These are phyloP conservation scores for Phoma sp. DNA, from an alignment of 2,329 filamentous ascomycete genomes.

Conservation along the genomic window DNA sequence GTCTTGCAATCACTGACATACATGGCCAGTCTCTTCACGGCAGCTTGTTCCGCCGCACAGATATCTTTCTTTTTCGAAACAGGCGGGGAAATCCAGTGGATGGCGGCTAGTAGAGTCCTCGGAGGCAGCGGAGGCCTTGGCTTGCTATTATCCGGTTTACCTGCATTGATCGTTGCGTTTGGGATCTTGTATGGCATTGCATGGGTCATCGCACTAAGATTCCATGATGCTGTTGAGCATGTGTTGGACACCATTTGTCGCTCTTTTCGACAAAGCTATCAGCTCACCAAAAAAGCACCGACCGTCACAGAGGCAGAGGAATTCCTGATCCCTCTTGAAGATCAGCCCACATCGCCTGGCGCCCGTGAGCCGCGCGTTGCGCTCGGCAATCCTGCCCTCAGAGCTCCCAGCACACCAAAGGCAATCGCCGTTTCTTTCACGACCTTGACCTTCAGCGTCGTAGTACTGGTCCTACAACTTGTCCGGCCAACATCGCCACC, in stretches of 20 bases:
- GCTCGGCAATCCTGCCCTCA: neutral
- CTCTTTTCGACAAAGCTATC: slow-evolving; percentile 14
- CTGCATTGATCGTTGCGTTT: slow-evolving; percentile 16
- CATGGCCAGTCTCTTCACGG: slow-evolving; percentile 15
- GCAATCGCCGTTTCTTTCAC: slow-evolving; percentile 19
- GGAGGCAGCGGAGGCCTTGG: slow-evolving; percentile 26
- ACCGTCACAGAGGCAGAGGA: slow-evolving; percentile 12
- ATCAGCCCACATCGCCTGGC: slow-evolving; percentile 1
- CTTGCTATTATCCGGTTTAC: slow-evolving; percentile 21
- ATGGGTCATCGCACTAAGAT: slow-evolving; percentile 17
- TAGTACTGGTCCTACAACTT: slow-evolving; percentile 15
- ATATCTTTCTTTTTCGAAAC: slow-evolving; percentile 26
- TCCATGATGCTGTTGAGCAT: slow-evolving; percentile 21
- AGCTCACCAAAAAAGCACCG: slow-evolving; percentile 8
- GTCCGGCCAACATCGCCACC: slow-evolving; percentile 23
- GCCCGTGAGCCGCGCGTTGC: neutral
- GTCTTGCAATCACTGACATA: slow-evolving; percentile 2
- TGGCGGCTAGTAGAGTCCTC: slow-evolving; percentile 25
- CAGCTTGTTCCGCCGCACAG: slow-evolving; percentile 23
- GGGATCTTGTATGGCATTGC: slow-evolving; percentile 16
- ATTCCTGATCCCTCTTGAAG: slow-evolving; percentile 17
- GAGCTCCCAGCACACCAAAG: slow-evolving; percentile 3
- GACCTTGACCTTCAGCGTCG: slow-evolving; percentile 11
- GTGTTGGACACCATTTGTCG: slow-evolving; percentile 5
- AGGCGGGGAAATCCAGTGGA: slow-evolving; percentile 28